Evolutionary conservation across 805 yeast species (phyloP).

Genomic region (Lipomyces chichibuensis): DNA sequence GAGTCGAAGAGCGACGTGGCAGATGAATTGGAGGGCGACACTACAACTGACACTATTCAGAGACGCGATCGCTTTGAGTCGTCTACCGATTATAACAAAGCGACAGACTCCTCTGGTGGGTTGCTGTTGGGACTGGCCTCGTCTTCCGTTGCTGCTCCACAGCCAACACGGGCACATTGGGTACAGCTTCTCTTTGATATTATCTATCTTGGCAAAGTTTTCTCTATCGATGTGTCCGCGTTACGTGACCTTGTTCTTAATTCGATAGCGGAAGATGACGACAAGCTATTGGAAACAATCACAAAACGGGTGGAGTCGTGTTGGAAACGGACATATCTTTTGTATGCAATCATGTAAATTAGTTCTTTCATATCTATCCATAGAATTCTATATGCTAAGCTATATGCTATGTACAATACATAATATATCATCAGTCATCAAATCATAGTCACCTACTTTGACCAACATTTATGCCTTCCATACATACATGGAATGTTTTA

Average conservation of each 20-base stretch:
- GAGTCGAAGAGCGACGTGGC: too few relatives aligned
- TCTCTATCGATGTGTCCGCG: conserved; percentile 4
- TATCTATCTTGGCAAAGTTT: conserved; percentile 19
- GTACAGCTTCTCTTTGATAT: conserved; percentile 29
- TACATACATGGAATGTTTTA: not conserved
- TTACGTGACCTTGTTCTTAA: conserved; percentile 4
- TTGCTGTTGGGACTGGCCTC: not conserved
- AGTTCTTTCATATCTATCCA: not conserved
- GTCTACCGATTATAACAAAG: not conserved
- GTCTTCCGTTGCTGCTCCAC: conserved; percentile 1
- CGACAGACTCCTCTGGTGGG: not conserved
- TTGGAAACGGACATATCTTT: conserved; percentile 27
- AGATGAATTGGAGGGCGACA: not conserved
- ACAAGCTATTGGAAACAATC: conserved; percentile 5
- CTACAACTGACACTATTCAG: not conserved
- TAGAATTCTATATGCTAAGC: not conserved
- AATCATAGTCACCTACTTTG: not conserved
- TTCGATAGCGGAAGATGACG: not conserved
- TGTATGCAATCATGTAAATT: conserved; percentile 24
- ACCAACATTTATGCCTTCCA: not conserved
- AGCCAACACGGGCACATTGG: conserved; percentile 19
- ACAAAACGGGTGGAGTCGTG: conserved; percentile 24
- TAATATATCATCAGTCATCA: not conserved
- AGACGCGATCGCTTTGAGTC: not conserved
- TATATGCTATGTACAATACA: not conserved